Evolutionary conservation across 352 stramenopile species (phyloP), one percentile per base, ranked within the genome.

Genomic region (Globisporangium echinulatum): DNA sequence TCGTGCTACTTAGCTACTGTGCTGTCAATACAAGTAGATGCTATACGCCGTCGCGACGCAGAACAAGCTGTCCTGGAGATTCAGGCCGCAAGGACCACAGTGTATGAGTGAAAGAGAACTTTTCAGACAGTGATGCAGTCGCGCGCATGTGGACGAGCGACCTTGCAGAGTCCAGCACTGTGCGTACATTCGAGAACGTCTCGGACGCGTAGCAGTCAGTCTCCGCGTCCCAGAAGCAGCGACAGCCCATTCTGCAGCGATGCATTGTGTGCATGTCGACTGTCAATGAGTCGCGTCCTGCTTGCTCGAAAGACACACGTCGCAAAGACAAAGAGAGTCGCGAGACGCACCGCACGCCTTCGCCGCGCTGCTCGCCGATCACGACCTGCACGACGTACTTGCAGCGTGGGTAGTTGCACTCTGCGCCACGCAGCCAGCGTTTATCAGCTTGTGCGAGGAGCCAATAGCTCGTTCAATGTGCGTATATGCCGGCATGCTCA

Each of bases 311-410:
- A 33, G 25, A 33, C 25, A 33, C 25, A 33, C 25, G 25, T 33
- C 25, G 25, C 25, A 33, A 33, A 33, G 39, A 42, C 5, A 43
- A 15, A 36, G 7, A 33, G 13, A 59, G 7, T 36, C 11, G 7
- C 37, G 17, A 56, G 17, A 44, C 13, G 2, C 39, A 89, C 79
- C 81, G 72, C 33, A 96, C 86, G 46, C 88, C 88, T 68, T 96
- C 86, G 11, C 88, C 88, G 3, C 87, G 77, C 53, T 96, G 87
- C 58, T 97, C 88, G 15, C 88, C 88, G 56, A 97, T 94, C 19
- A 96, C 87, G 44, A 96, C 83, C 50, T 97, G 87, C 14, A 97
- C 88, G 37, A 96, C 76, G 65, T 96, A 97, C 64, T 97, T 97
- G 74, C 88, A 97, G 11, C 88, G 74, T 52, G 80, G 59, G 56